Conservation (phyloP, 495 filamentous ascomycete species). For the Staphylotrichum longicolle region DNA sequence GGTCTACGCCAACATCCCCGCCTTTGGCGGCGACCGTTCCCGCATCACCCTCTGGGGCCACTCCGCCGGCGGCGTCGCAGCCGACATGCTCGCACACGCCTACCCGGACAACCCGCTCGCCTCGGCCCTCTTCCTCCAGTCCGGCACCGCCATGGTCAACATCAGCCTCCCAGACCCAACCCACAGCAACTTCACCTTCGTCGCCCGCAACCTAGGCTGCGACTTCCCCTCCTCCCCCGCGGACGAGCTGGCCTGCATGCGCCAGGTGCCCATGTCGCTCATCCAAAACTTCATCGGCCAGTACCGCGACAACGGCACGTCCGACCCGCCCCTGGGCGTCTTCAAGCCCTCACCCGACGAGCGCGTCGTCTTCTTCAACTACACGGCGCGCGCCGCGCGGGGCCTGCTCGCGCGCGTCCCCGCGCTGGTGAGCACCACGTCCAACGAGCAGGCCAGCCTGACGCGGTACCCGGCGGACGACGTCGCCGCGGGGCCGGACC, state of each 20-base stretch:
- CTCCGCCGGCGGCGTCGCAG: constrained; percentile 45
- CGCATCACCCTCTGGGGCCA: constrained; percentile 27
- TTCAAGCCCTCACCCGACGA: constrained; percentile 47
- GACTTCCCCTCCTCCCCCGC: constrained; percentile 34
- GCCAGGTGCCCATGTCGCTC: constrained; percentile 36
- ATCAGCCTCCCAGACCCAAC: constrained; percentile 35
- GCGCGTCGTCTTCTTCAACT: constrained; percentile 44
- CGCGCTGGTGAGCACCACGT: constrained; percentile 42
- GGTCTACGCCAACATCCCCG: constrained; percentile 10
- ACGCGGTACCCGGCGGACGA: constrained; percentile 35
- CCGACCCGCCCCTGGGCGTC: constrained; percentile 29
- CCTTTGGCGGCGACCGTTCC: constrained; percentile 8
- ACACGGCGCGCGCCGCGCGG: constrained; percentile 34
- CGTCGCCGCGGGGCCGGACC: constrained; percentile 35
- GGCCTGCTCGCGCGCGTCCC: constrained; percentile 34
- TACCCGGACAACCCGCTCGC: constrained; percentile 49
- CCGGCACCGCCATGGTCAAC: constrained; percentile 42
- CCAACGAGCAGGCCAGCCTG: constrained; percentile 43
- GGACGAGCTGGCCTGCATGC: constrained; percentile 45
- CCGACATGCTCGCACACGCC: constrained; percentile 46
- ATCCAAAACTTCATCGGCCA: constrained; percentile 43
- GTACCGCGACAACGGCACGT: constrained; percentile 37
- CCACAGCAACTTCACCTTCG: constrained; percentile 46
- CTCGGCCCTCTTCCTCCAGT: constrained; percentile 45
- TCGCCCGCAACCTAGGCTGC: constrained; percentile 41